Evolutionary conservation across 106 monocot species (phyloP), one percentile per base, ranked within the genome.

Genomic region (Phalaenopsis equestris): DNA sequence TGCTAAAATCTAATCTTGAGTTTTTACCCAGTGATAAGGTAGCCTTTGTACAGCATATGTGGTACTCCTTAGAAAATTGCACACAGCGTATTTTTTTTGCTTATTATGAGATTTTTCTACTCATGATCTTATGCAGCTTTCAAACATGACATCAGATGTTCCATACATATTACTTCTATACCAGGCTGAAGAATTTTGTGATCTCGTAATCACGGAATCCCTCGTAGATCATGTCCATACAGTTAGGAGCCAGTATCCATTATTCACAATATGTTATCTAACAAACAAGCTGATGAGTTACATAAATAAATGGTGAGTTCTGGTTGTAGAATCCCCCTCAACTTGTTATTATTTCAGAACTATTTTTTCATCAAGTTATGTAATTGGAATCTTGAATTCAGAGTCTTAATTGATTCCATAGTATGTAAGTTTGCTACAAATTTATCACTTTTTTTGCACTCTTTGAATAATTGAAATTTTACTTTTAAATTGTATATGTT

Each of bases 171-270:
- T 88, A 41, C 39, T 97, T 83, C 83, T 97, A 21, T 85, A 79
- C 75, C 86, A 97, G 77, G 94, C 96, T 37, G 90, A 97, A 80
- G 96, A 97, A 83, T 97, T 97, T 80, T 97, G 94, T 86, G 84
- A 89, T 82, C 86, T 97, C 73, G 83, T 92, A 45, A 78, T 10
- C 17, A 90, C 64, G 68, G 89, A 82, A 45, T 83, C 86, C 76
- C 78, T 97, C 68, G 75, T 86, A 8, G 89, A 90, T 82, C 86
- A 92, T 84, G 82, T 94, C 2, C 79, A 56, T 80, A 85, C 72
- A 90, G 89, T 90, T 84, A 91, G 78, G 79, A 85, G 75, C 43
- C 82, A 70, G 1, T 90, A 92, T 84, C 96, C 92, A 75, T 83
- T 80, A 75, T 97, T 88, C 77, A 97, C 92, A 5, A 82, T 94